These are phyloP conservation scores for Kazachstania africana DNA, from an alignment of 805 yeast genomes.

Conservation along the genomic window DNA sequence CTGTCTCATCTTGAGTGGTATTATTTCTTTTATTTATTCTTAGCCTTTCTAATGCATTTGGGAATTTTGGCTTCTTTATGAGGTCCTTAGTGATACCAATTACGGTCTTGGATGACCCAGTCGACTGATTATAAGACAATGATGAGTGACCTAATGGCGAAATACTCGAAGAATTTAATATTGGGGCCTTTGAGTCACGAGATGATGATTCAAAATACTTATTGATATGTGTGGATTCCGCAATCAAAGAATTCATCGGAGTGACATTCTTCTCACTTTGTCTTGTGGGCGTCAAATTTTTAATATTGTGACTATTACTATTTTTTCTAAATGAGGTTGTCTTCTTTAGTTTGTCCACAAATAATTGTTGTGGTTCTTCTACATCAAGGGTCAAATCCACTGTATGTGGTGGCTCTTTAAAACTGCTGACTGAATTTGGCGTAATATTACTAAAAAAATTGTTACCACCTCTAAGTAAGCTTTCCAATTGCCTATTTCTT, in stretches of 20 bases:
- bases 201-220: conserved; percentile 2
- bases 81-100: neutral
- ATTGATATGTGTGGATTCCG: conserved; percentile 2
- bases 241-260: conserved; percentile 1
- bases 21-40: conserved; percentile 15
- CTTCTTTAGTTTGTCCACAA: conserved; percentile 1
- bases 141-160: neutral
- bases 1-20: conserved; percentile 5
- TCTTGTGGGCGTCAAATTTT: no score
- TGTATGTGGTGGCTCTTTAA: conserved; percentile 13
- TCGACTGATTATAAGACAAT: neutral
- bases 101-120: neutral
- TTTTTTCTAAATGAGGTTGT: conserved; percentile 4
- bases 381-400: conserved; percentile 19
- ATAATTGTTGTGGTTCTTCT: conserved; percentile 1
- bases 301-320: no score
- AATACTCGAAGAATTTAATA: neutral
- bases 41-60: conserved; percentile 16
- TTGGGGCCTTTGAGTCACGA: neutral
- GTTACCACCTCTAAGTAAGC: neutral
- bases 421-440: neutral
- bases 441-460: neutral
- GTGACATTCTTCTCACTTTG: no score
- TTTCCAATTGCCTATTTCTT: conserved; percentile 6
- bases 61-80: conserved; percentile 7